A percentile compares a stretch with the other conserved stretches of the same genome.
phyloP scores from a whole-genome alignment of 371 early-diverging fungal species.

The Apophysomyces ossiformis region DNA sequence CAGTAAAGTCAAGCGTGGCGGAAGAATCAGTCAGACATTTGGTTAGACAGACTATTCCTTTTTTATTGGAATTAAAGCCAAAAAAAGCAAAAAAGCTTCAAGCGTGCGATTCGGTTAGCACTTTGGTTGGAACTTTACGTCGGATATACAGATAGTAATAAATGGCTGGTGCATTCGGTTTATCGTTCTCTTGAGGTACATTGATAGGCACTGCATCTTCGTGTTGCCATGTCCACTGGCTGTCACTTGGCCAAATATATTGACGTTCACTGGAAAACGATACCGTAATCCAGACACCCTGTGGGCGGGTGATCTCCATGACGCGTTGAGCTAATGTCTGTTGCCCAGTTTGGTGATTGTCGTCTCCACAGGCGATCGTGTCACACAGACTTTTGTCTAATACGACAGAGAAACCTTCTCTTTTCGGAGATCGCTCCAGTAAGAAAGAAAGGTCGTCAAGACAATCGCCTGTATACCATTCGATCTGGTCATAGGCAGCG shows the following conservation, averaged over 20 bases:
- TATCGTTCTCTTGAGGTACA: constrained; percentile 31
- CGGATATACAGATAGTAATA: constrained; percentile 33
- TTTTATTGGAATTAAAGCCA: not conserved
- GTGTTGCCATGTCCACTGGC: constrained; percentile 26
- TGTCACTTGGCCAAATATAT: constrained; percentile 10
- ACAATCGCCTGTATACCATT: constrained; percentile 38
- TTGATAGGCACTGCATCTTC: constrained; percentile 28
- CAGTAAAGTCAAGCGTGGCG: constrained; percentile 75
- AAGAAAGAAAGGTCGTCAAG: constrained; percentile 16
- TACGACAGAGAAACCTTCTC: constrained; percentile 26
- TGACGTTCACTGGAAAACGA: constrained; percentile 39
- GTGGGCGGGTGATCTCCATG: constrained; percentile 21
- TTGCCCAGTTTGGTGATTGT: constrained; percentile 27
- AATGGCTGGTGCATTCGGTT: constrained; percentile 38
- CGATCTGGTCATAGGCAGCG: constrained; percentile 21
- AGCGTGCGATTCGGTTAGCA: not conserved
- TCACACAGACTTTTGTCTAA: constrained; percentile 51
- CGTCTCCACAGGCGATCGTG: constrained; percentile 50
- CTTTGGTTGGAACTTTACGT: constrained; percentile 14
- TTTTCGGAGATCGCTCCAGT: constrained; percentile 9
- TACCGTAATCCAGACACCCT: constrained; percentile 36
- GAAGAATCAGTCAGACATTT: constrained; percentile 82
- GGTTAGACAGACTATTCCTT: constrained; percentile 28
- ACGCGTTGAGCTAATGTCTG: constrained; percentile 25
- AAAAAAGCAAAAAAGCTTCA: not conserved